A percentile compares a stretch with the other conserved stretches of the same genome.
Conservation (phyloP, 176 grass and related monocot species). For the Carex myosuroides region DNA sequence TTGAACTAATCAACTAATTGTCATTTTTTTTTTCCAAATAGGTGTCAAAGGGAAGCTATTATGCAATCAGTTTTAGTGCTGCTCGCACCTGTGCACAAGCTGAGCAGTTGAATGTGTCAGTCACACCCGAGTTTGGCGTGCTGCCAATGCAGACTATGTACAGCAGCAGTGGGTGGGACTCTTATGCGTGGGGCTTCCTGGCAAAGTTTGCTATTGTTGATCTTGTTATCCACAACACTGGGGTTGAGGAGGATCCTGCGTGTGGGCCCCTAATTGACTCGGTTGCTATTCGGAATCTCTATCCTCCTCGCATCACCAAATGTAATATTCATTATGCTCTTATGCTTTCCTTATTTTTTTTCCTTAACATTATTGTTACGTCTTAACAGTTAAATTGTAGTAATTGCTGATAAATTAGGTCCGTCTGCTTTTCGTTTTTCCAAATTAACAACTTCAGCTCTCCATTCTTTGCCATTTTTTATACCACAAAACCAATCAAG, state of each 20-base stretch:
- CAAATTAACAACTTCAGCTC: background rate
- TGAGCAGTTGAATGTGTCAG: constrained; percentile 73
- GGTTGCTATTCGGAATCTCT: constrained; percentile 51
- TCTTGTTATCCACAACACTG: constrained; percentile 77
- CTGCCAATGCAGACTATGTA: constrained; percentile 88
- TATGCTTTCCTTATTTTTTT: background rate
- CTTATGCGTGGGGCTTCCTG: constrained; percentile 80
- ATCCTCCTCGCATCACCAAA: constrained; percentile 40
- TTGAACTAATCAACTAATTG: background rate
- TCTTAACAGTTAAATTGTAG: background rate
- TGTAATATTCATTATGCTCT: background rate
- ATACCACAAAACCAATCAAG: background rate
- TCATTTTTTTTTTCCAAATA: background rate
- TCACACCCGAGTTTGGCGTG: constrained; percentile 62
- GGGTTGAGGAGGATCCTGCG: constrained; percentile 79
- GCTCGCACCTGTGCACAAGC: constrained; percentile 87
- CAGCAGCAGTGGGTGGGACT: constrained; percentile 92
- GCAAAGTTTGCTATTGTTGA: constrained; percentile 38
- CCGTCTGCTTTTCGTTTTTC: background rate
- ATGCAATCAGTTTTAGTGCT: constrained; percentile 86
- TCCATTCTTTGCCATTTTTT: background rate
- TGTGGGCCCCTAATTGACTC: constrained; percentile 86
- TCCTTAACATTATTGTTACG: background rate
- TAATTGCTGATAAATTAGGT: background rate
- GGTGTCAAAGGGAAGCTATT: constrained; percentile 37